These are phyloP conservation scores for Achaetomium macrosporum DNA, from an alignment of 2,329 filamentous ascomycete genomes.

Conservation along the genomic window DNA sequence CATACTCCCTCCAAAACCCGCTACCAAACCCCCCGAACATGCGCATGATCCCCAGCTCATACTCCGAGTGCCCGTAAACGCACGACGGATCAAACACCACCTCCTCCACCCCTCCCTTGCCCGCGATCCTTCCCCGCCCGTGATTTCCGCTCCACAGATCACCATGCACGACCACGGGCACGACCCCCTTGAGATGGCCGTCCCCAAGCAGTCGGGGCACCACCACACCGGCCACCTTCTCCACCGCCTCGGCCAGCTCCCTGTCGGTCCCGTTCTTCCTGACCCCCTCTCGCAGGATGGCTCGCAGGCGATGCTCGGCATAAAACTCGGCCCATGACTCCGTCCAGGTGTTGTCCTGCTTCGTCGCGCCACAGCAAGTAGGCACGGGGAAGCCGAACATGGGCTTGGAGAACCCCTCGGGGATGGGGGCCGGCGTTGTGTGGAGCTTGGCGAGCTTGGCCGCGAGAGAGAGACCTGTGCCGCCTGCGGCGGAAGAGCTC, in stretches of 20 bases:
- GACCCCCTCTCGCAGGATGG: constrained; percentile 54
- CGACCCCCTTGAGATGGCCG: constrained; percentile 55
- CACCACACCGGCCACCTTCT: constrained; percentile 56
- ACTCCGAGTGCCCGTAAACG: constrained; percentile 83
- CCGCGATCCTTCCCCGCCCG: constrained; percentile 57
- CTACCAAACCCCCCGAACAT: constrained; percentile 89
- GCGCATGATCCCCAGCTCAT: constrained; percentile 86
- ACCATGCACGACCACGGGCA: constrained; percentile 80
- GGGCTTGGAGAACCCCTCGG: constrained; percentile 50
- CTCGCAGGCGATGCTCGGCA: constrained; percentile 65
- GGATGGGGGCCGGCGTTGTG: constrained; percentile 63
- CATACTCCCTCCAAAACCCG: constrained; percentile 72
- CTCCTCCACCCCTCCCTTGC: constrained; percentile 53
- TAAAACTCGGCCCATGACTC: constrained; percentile 82
- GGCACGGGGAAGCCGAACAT: constrained; percentile 78
- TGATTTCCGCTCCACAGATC: constrained; percentile 93
- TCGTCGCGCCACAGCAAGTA: constrained; percentile 82
- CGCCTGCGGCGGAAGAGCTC: constrained; percentile 34
- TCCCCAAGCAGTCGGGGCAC: constrained; percentile 73
- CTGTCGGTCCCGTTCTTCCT: constrained; percentile 58
- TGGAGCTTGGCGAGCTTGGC: constrained; percentile 75
- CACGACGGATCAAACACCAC: constrained; percentile 77
- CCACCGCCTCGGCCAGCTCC: constrained; percentile 58
- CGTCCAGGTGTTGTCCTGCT: constrained; percentile 70
- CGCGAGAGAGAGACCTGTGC: constrained; percentile 56